Evolutionary conservation across 2,329 filamentous ascomycete genomes (phyloP), one percentile per base, ranked within the genome.

Genomic region (Cladophialophora exuberans): DNA sequence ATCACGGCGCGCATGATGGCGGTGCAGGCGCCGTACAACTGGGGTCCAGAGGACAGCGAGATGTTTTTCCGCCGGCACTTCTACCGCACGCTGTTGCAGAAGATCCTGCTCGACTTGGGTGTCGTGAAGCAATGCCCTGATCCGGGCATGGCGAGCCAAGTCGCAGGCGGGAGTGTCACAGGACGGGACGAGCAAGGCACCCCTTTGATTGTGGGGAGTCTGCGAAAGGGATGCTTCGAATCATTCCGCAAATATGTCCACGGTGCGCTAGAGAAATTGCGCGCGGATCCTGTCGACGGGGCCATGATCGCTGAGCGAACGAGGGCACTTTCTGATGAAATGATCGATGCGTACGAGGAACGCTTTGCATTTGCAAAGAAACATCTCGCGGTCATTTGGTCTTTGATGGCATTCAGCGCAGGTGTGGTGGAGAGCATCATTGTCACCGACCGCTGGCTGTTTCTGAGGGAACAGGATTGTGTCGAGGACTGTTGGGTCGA

Each of bases 1-100:
- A 96, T 97, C 68, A 99, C 94, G 3, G 91, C 94, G 1, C 84
- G 94, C 39, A 96, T 96, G 88, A 97, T 97, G 93, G 93, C 93
- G 2, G 92, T 95, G 45, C 94, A 99, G 74, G 94, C 94, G 6
- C 92, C 94, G 1, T 80, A 86, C 56, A 99, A 99, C 75, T 99
- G 94, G 94, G 88, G 88, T 2, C 77, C 79, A 20, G 76, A 80
- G 23, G 92, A 96, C 57, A 95, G 89, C 69, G 87, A 91, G 47
- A 80, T 78, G 6, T 99, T 97, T 75, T 97, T 99, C 76, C 90
- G 86, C 0, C 83, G 93, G 0, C 94, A 99, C 71, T 96, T 94
- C 72, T 99, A 88, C 76, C 88, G 94, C 39, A 90, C 94, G 0
- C 79, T 97, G 0, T 77, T 97, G 18, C 94, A 99, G 71, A 88